Evolutionary conservation across 2,329 filamentous ascomycete species (phyloP).

Genomic region (Xylaria sp.): DNA sequence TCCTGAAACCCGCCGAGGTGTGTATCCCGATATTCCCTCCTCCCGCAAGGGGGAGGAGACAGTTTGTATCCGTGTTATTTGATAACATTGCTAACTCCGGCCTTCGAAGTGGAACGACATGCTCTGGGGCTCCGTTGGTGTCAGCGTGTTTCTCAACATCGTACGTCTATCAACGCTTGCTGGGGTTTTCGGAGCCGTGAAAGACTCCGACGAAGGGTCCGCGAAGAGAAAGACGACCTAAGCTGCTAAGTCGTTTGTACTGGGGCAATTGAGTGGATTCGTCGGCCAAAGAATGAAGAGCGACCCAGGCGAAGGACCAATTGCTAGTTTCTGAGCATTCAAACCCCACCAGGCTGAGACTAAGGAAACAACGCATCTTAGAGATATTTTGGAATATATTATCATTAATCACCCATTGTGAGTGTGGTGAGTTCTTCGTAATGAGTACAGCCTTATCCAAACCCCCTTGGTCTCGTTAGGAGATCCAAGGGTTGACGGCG

Average conservation of each 20-base stretch:
- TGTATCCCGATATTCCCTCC: neutral
- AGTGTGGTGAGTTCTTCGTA: constrained; percentile 35
- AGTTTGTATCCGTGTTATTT: neutral
- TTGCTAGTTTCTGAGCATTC: neutral
- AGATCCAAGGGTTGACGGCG: constrained; percentile 23
- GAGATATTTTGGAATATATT: constrained; percentile 35
- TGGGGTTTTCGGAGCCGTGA: constrained; percentile 43
- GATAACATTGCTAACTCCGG: constrained; percentile 13
- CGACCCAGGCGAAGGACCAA: neutral
- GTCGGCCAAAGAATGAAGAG: neutral
- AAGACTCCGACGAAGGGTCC: constrained; percentile 5
- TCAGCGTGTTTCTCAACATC: constrained; percentile 44
- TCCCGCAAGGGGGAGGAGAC: neutral
- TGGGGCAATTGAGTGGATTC: neutral
- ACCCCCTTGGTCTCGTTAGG: constrained; percentile 27
- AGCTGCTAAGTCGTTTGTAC: neutral
- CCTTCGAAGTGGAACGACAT: constrained; percentile 45
- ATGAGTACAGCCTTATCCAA: constrained; percentile 41
- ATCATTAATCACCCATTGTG: constrained; percentile 40
- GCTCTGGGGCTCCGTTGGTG: constrained; percentile 45
- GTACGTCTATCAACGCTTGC: constrained; percentile 43
- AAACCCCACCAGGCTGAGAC: neutral
- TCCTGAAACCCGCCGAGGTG: constrained; percentile 39
- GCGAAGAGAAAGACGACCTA: constrained; percentile 34
- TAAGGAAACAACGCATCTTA: neutral